Evolutionary conservation across 2,329 filamentous ascomycete species (phyloP), one percentile per base, ranked within the genome.

Genomic region (Aspergillus awamori): DNA sequence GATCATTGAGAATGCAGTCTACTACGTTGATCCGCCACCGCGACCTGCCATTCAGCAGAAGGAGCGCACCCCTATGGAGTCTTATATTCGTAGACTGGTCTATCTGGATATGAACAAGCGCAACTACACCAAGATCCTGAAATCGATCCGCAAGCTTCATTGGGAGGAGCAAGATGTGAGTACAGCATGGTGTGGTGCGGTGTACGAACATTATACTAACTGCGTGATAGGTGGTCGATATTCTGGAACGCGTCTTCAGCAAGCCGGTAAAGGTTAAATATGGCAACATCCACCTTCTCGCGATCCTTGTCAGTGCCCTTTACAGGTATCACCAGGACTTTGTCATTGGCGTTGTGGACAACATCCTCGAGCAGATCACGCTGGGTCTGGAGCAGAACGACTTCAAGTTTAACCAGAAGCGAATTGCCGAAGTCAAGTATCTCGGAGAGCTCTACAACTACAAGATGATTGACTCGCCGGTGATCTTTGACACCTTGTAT

Each of bases 191-290:
- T 15, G 8, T 2, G 10, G 20, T 20, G 33, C 5, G 33, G 33
- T 13, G 10, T 13, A 33, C 30, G 20, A 24, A 20, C 4, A 38
- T 20, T 2, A 26, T 15, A 47, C 38, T 49, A 41, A 61, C 28
- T 61, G n/a, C 22, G 3, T 51, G 38, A n/a, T 41, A 79, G 84
- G 89, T 95, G 24, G 90, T 94, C 41, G 81, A 83, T 28, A 87
- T 93, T 53, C 80, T 97, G 24, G 89, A 93, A 72, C 97, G 96
- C 75, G 89, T 97, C 47, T 99, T 98, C 74, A 92, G 93, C 56
- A 97, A 97, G 74, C 95, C 96, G 11, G 92, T 91, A 51, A 98
- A 97, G 80, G 92, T 99, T 78, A 97, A 97, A 76, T 99, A 96
- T 77, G 93, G 93, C 71, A 98, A 96, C 72, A 92, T 99, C 66